Conservation (phyloP, 345 rosid species). For the Pelargonium nanum region DNA sequence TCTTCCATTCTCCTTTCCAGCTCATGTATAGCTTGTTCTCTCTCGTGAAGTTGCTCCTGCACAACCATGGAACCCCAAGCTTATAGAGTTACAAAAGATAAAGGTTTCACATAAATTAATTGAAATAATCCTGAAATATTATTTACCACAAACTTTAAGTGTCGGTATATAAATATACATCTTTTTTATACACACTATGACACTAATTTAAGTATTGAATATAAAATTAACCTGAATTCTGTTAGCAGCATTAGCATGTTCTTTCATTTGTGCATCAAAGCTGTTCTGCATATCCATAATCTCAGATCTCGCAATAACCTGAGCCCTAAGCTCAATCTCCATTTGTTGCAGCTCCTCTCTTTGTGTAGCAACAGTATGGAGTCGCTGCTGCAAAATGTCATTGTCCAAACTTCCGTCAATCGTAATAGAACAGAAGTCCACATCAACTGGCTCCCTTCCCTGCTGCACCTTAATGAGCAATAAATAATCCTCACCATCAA, state of each 20-base stretch:
- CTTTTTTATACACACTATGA: not conserved
- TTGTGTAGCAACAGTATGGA: conserved; percentile 42
- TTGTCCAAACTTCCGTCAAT: conserved; percentile 41
- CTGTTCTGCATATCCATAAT: conserved; percentile 49
- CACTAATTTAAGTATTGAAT: not conserved
- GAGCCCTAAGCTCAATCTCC: conserved; percentile 84
- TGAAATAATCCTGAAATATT: too few relatives aligned
- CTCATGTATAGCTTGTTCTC: conserved; percentile 47
- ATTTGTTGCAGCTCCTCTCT: conserved; percentile 64
- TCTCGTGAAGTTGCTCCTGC: conserved; percentile 76
- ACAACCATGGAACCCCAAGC: conserved; percentile 11
- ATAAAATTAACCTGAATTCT: conserved; percentile 53
- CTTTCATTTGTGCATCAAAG: conserved; percentile 51
- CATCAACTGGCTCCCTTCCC: conserved; percentile 57
- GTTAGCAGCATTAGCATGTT: conserved; percentile 50
- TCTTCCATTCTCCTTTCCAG: conserved; percentile 78
- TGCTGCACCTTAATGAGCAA: conserved; percentile 56
- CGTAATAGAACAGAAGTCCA: conserved; percentile 48
- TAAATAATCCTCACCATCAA: conserved; percentile 17
- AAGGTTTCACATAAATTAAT: too few relatives aligned
- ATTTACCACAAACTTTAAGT: not conserved
- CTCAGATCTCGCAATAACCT: conserved; percentile 51
- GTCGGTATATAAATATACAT: not conserved
- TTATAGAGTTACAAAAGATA: not conserved
- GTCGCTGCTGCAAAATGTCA: conserved; percentile 55